A percentile compares a stretch with the other conserved stretches of the same genome.
These are phyloP conservation scores for Tagetes erecta DNA, from an alignment of 129 eudicot species.

Conservation along the genomic window DNA sequence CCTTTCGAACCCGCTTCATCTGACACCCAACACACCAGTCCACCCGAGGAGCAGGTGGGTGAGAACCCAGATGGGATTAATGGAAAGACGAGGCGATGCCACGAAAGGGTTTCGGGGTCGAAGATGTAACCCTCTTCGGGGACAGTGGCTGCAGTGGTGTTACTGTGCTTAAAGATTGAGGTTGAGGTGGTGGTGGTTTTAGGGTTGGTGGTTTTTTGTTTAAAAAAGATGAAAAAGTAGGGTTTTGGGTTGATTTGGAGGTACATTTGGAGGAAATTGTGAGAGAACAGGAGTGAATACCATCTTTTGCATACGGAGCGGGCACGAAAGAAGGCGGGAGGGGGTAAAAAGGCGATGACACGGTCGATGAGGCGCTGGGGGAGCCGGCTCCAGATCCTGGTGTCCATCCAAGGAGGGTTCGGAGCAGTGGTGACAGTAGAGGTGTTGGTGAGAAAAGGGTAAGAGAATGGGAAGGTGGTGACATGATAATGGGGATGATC, in stretches of 20 bases:
- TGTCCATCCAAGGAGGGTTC: slow-evolving; percentile 73
- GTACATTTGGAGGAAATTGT: slow-evolving; percentile 59
- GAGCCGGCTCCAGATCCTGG: slow-evolving; percentile 80
- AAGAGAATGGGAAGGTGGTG: slow-evolving; percentile 48
- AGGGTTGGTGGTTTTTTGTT: slow-evolving; percentile 45
- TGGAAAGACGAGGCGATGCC: slow-evolving; percentile 67
- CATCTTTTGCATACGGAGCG: slow-evolving; percentile 87
- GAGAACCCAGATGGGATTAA: slow-evolving; percentile 71
- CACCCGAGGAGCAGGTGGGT: slow-evolving; percentile 74
- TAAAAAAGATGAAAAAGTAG: slow-evolving; percentile 79
- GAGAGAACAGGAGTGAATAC: slow-evolving; percentile 77
- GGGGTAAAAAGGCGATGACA: slow-evolving; percentile 75
- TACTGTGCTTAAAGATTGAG: slow-evolving; percentile 4
- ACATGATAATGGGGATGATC: slow-evolving; percentile 38
- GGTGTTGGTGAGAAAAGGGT: slow-evolving; percentile 23
- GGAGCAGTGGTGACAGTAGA: slow-evolving; percentile 15
- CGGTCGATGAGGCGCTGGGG: slow-evolving; percentile 74
- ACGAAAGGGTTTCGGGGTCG: slow-evolving; percentile 61
- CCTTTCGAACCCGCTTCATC: slow-evolving; percentile 77
- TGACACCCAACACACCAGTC: slow-evolving; percentile 79
- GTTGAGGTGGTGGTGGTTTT: slow-evolving; percentile 32
- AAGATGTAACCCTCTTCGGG: slow-evolving; percentile 59
- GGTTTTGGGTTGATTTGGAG: slow-evolving; percentile 63
- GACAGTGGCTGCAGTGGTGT: background rate
- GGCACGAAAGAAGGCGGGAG: slow-evolving; percentile 78